Base-by-base conservation (phyloP, 2,329 filamentous ascomycete species). In the Sporothrix pallida region DNA sequence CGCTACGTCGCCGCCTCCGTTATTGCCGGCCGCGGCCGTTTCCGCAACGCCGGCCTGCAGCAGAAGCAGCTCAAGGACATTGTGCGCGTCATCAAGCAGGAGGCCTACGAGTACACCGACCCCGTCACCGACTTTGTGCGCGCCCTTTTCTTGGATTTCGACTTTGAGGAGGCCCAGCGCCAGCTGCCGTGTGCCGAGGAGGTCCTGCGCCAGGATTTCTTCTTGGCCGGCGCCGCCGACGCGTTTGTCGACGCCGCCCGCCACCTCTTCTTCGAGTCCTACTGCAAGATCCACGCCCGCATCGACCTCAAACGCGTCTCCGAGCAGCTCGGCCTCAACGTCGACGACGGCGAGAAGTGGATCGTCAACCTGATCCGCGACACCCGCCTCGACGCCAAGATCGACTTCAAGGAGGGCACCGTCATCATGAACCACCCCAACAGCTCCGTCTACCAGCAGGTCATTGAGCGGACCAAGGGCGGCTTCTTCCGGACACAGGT, bases 341-440 rank as follows among this genome's bases (percentile, higher is more conserved):
- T 95, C 79, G 94, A 97, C 81, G 96, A 98, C 81, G 96, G 96
- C 80, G 96, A 99, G 90, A 99, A 99, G 88, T 99, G 96, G 96
- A 99, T 99, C 80, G 96, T 99, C 79, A 99, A 99, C 87, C 89
- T 99, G 77, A 99, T 99, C 84, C 92, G 96, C 77, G 96, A 99
- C 85, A 99, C 96, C 31, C 90, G 95, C 76, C 93, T 99, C 76
- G 96, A 99, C 81, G 96, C 96, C 80, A 99, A 99, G 90, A 98
- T 98, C 82, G 96, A 99, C 86, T 98, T 97, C 86, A 94, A 98
- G 87, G 93, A 97, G 85, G 96, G 96, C 81, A 98, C 96, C 72
- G 96, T 99, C 71, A 91, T 98, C 79, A 99, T 99, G 95, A 98
- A 99, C 87, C 96, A 99, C 86, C 96, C 95, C 70, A 95, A 96